Evolutionary conservation across 768 basidiomycete genomes (phyloP).

Genomic region (Cubamyces sp.): DNA sequence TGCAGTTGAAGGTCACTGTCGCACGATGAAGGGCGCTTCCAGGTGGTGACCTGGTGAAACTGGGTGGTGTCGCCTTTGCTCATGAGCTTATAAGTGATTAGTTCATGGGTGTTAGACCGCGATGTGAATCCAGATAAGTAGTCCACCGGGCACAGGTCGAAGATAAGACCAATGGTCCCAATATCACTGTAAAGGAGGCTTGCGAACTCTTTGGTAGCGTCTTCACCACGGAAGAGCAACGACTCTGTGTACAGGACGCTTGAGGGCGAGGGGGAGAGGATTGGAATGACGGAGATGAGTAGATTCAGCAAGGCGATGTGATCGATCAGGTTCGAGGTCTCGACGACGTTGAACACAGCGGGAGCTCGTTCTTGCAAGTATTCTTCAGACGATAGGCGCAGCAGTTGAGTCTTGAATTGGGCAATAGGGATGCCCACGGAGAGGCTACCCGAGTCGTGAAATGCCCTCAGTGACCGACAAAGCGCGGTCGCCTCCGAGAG

Average conservation of each 20-base stretch:
- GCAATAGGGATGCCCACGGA: slow-evolving; percentile 33
- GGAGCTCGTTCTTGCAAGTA: slow-evolving; percentile 39
- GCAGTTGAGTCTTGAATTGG: slow-evolving; percentile 40
- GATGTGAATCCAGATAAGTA: slow-evolving; percentile 46
- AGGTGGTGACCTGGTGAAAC: slow-evolving; percentile 43
- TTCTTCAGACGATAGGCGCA: slow-evolving; percentile 39
- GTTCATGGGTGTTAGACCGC: slow-evolving; percentile 46
- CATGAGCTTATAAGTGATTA: slow-evolving; percentile 23
- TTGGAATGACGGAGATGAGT: slow-evolving; percentile 41
- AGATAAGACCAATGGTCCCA: slow-evolving; percentile 43
- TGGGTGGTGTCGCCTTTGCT: slow-evolving; percentile 27
- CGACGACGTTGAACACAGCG: slow-evolving; percentile 47
- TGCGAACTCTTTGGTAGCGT: slow-evolving; percentile 38
- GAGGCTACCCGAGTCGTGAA: neutral
- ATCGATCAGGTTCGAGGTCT: slow-evolving; percentile 54
- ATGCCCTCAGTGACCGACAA: slow-evolving; percentile 40
- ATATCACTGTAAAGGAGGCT: slow-evolving; percentile 44
- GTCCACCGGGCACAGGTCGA: slow-evolving; percentile 47
- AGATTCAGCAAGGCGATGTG: slow-evolving; percentile 53
- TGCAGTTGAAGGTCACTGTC: slow-evolving; percentile 23
- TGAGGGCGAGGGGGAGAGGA: slow-evolving; percentile 37
- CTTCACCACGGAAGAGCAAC: slow-evolving; percentile 37
- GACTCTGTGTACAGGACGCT: slow-evolving; percentile 48
- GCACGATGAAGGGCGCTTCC: slow-evolving; percentile 39
- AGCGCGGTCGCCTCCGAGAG: slow-evolving; percentile 46